Evolutionary conservation across 371 early-diverging fungal species (phyloP).

Genomic region (Blastocladiella emersonii): DNA sequence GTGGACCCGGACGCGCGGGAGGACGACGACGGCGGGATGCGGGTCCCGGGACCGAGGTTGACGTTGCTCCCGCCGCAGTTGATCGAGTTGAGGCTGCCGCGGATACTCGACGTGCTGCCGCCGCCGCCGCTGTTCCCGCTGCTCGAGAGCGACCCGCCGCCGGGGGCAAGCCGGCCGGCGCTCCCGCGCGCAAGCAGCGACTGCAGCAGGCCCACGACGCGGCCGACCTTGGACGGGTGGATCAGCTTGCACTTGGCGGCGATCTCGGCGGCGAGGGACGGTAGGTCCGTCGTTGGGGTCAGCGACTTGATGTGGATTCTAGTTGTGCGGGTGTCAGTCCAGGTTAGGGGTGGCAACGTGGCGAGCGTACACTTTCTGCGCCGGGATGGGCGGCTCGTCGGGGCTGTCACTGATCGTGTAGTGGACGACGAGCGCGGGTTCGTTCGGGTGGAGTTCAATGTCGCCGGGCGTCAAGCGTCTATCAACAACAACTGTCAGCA

Average conservation of each 20-base stretch:
- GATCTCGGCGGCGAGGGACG: constrained; percentile 23
- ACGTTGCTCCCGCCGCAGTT: too few species aligned
- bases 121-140: background rate
- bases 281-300: constrained; percentile 15
- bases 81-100: too few species aligned
- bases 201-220: constrained; percentile 21
- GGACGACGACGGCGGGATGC: background rate
- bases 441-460: constrained; percentile 33
- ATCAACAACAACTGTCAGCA: too few species aligned
- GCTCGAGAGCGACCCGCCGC: too few species aligned
- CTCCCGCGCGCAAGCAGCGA: background rate
- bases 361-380: constrained; percentile 26
- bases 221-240: constrained; percentile 24
- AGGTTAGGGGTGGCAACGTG: background rate
- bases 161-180: too few species aligned
- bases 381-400: constrained; percentile 19
- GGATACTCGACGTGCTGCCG: background rate
- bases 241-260: constrained; percentile 34
- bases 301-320: constrained; percentile 24
- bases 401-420: constrained; percentile 15
- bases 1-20: too few species aligned
- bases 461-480: constrained; percentile 18
- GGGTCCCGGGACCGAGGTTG: too few species aligned
- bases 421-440: constrained; percentile 29
- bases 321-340: background rate